Evolutionary conservation across 2,329 filamentous ascomycete species (phyloP).

Genomic region (Trichoderma atrobrunneum): DNA sequence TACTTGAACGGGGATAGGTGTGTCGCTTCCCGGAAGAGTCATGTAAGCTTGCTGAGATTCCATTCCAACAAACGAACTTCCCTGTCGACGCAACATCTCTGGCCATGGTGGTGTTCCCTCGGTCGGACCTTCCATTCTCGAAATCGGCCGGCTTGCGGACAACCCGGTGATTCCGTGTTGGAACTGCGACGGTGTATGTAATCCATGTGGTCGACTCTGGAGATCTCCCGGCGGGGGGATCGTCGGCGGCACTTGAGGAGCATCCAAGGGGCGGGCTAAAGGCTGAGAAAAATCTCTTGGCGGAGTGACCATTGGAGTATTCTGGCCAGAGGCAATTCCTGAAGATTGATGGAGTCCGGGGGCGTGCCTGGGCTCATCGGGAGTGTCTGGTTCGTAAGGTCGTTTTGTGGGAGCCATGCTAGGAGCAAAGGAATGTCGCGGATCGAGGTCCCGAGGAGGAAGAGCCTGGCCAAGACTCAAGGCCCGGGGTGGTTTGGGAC

Average conservation of each 20-base stretch:
- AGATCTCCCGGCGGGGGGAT: slow-evolving; percentile 24
- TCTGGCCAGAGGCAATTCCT: slow-evolving; percentile 26
- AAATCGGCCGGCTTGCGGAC: slow-evolving; percentile 25
- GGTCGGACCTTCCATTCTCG: slow-evolving; percentile 23
- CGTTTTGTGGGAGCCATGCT: slow-evolving; percentile 33
- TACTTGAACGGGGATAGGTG: slow-evolving; percentile 60
- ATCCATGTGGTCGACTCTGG: slow-evolving; percentile 21
- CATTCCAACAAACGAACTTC: slow-evolving; percentile 27
- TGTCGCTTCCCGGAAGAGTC: slow-evolving; percentile 38
- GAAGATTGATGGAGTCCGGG: slow-evolving; percentile 28
- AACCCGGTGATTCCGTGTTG: slow-evolving; percentile 24
- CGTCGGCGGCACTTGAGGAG: slow-evolving; percentile 26
- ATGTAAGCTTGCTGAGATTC: slow-evolving; percentile 40
- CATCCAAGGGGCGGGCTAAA: slow-evolving; percentile 26
- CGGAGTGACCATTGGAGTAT: slow-evolving; percentile 27
- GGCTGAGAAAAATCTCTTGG: slow-evolving; percentile 39
- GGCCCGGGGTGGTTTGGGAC: slow-evolving; percentile 32
- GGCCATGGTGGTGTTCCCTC: slow-evolving; percentile 32
- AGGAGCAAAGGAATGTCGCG: slow-evolving; percentile 24
- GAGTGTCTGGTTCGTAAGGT: slow-evolving; percentile 30
- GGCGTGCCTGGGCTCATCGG: slow-evolving; percentile 30
- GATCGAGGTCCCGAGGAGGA: slow-evolving; percentile 26
- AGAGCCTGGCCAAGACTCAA: slow-evolving; percentile 30
- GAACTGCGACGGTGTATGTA: slow-evolving; percentile 25
- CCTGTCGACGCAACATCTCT: slow-evolving; percentile 33